These are phyloP conservation scores for Beta macrorhiza DNA, from an alignment of 179 eudicot genomes.

Conservation along the genomic window DNA sequence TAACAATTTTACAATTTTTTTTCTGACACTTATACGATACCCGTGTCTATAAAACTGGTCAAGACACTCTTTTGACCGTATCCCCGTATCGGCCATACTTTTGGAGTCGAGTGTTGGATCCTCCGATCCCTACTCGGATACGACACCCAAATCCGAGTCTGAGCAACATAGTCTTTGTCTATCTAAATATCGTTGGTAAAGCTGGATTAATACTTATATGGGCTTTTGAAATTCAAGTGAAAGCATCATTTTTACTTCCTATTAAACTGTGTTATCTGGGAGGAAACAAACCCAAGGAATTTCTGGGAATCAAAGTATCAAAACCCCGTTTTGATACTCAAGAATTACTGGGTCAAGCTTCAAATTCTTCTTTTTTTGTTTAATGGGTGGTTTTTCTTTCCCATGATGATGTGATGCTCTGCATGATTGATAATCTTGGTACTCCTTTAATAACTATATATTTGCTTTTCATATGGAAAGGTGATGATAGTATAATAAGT, in stretches of 20 bases:
- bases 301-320: neutral
- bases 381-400: neutral
- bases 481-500: constrained; percentile 4
- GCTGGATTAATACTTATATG: neutral
- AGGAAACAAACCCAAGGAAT: neutral
- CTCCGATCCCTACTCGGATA: too few relatives aligned
- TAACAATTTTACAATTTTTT: too few relatives aligned
- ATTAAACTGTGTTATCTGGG: neutral
- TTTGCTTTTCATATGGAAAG: neutral
- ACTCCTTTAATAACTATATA: neutral
- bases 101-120: too few relatives aligned
- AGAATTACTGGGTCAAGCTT: neutral
- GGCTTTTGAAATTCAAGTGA: neutral
- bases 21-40: too few relatives aligned
- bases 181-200: neutral
- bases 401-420: neutral
- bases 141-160: too few relatives aligned
- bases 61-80: too few relatives aligned
- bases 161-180: neutral
- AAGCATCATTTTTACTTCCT: neutral
- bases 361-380: neutral
- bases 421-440: neutral
- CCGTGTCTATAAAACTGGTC: too few relatives aligned
- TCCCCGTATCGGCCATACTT: too few relatives aligned
- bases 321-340: neutral